These are phyloP conservation scores for Forsythia viridissima DNA, from an alignment of 257 asterid species.

Conservation along the genomic window DNA sequence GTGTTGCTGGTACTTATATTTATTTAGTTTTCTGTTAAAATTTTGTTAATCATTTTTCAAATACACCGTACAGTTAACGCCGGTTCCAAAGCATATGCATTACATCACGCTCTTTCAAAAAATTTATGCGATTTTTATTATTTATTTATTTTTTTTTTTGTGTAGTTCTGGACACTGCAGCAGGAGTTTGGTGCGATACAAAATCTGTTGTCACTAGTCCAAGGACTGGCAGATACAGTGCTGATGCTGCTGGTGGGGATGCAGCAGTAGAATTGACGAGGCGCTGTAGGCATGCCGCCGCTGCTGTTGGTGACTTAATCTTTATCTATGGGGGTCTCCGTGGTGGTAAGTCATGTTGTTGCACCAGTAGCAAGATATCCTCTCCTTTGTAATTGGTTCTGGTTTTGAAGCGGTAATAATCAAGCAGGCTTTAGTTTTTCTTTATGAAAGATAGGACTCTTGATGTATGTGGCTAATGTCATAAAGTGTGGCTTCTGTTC, in stretches of 20 bases:
- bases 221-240: slow-evolving; percentile 95
- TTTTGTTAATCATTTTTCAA: slow-evolving; percentile 5
- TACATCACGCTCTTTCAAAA: slow-evolving; percentile 11
- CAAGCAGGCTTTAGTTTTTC: not conserved
- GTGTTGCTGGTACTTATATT: slow-evolving; percentile 77
- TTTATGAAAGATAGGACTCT: not conserved
- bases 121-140: slow-evolving; percentile 2
- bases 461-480: not conserved
- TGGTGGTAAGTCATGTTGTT: slow-evolving; percentile 75
- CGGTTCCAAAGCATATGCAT: slow-evolving; percentile 1
- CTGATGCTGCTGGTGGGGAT: slow-evolving; percentile 99
- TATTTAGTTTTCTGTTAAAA: slow-evolving; percentile 11
- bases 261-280: slow-evolving; percentile 97
- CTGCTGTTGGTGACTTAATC: slow-evolving; percentile 95
- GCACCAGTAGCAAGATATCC: not conserved
- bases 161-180: slow-evolving; percentile 96
- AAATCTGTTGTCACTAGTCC: slow-evolving; percentile 95
- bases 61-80: not conserved
- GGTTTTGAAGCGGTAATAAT: not conserved
- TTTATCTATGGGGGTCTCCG: slow-evolving; percentile 98
- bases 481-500: not conserved
- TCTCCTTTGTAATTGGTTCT: not conserved
- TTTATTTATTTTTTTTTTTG: not conserved
- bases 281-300: slow-evolving; percentile 98
- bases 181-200: slow-evolving; percentile 99